Base-by-base conservation (phyloP, 805 yeast species). In the Starmera caribaea region DNA sequence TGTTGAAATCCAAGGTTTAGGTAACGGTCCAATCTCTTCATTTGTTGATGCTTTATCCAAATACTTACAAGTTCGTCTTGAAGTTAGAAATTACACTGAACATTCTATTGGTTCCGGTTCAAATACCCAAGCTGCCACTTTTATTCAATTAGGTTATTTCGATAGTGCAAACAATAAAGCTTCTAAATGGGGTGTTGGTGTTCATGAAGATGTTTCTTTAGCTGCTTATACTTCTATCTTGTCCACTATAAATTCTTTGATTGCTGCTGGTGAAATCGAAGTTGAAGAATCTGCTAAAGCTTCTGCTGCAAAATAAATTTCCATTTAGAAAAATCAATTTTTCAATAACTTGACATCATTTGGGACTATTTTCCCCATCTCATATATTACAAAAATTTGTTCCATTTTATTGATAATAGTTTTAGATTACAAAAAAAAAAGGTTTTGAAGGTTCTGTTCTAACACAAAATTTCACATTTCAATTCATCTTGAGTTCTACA, bases 111-210 rank as follows among this genome's bases (percentile, higher is more conserved):
- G 88, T 46, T 65, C 76, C 36, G 88, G 85, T 44, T 72, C 86
- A 16, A 71, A 71, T 45, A 76, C 83, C 40, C 73, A 77, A 59
- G 90, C 89, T 49, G 89, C 86, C 35, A 74, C 89, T 9, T 81
- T 73, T 59, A 78, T 89, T 43, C 81, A 75, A 50, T 54, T 73
- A 39, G 58, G 74, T 47, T 74, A 72, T 58, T 54, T 68, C 30
- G 64, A 67, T 34, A 66, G 63, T 16, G 61, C 59, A 35, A 65
- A 64, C 39, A 60, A 64, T 36, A 67, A 68, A 45, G 53, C 61
- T 36, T 53, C 62, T 43, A 60, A 60, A 51, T 89, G 96, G 96
- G 97, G 97, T 63, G 89, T 89, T 43, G 97, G 96, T 55, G 77
- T 87, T 45, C 81, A 86, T 57, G 90, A 80, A 62, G 95, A 89